Conservation (phyloP, 805 yeast species). For the Saturnispora besseyi region DNA sequence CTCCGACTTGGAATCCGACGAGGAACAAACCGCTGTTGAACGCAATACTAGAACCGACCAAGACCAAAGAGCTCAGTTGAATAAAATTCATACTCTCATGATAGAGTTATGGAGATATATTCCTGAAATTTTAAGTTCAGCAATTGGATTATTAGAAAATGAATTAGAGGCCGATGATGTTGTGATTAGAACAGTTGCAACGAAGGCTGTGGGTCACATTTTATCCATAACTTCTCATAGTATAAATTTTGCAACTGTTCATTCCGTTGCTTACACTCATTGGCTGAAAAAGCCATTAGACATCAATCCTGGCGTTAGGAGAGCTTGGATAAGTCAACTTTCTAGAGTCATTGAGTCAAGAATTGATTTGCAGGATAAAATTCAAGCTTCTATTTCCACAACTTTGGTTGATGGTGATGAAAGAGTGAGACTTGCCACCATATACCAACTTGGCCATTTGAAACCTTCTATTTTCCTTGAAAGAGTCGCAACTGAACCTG, state of each 20-base stretch:
- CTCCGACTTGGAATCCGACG: constrained; percentile 5
- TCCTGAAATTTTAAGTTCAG: constrained; percentile 66
- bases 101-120: constrained; percentile 67
- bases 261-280: constrained; percentile 50
- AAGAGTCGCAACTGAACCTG: constrained; percentile 37
- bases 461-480: constrained; percentile 38
- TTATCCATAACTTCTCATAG: constrained; percentile 40
- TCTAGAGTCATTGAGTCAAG: constrained; percentile 38
- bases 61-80: constrained; percentile 33
- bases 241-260: constrained; percentile 48
- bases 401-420: constrained; percentile 71
- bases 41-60: not conserved
- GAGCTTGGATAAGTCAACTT: constrained; percentile 58
- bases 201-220: constrained; percentile 63
- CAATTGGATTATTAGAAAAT: constrained; percentile 71
- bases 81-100: constrained; percentile 53
- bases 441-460: constrained; percentile 40
- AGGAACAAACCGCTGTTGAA: constrained; percentile 2
- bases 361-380: constrained; percentile 40
- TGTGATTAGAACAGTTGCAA: constrained; percentile 54
- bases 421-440: constrained; percentile 55
- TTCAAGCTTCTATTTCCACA: constrained; percentile 50
- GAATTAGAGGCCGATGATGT: constrained; percentile 69
- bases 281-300: constrained; percentile 78
- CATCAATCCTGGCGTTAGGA: constrained; percentile 51